A percentile compares a stretch with the other conserved stretches of the same genome.
These are phyloP conservation scores for Phyllosticta ampelicida DNA, from an alignment of 2,329 filamentous ascomycete genomes.

Conservation along the genomic window DNA sequence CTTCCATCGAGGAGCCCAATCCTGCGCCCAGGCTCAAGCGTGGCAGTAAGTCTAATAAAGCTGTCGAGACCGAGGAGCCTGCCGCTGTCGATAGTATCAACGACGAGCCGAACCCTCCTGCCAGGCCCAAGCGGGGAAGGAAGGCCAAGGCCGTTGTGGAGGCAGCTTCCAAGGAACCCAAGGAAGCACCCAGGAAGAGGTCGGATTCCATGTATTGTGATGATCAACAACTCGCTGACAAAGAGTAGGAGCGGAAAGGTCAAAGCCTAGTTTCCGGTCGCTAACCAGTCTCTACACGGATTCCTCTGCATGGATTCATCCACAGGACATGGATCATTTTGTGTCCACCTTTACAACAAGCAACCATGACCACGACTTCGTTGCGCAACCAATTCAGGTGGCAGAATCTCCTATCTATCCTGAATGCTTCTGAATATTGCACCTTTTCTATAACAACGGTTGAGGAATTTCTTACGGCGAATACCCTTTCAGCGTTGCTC, in stretches of 20 bases:
- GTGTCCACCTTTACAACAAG: not conserved
- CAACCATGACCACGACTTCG: not conserved
- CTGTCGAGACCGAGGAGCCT: not conserved
- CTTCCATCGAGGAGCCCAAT: not conserved
- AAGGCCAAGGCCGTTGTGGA: not conserved
- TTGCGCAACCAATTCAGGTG: not conserved
- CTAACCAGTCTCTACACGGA: not conserved
- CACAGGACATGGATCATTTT: not conserved
- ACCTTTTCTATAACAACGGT: not conserved
- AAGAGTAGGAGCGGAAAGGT: not conserved
- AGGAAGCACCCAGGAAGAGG: slow-evolving; percentile 5
- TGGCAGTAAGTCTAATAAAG: not conserved
- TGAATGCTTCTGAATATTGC: not conserved
- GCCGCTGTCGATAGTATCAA: not conserved
- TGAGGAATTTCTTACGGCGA: not conserved
- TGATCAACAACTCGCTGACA: not conserved
- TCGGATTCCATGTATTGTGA: not conserved
- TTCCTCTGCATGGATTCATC: no score
- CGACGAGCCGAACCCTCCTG: not conserved
- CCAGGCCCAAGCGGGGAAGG: not conserved
- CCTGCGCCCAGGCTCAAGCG: not conserved
- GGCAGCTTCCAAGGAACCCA: slow-evolving; percentile 1
- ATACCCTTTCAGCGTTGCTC: not conserved
- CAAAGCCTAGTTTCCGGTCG: not conserved
- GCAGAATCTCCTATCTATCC: not conserved